Conservation (phyloP, 2,329 filamentous ascomycete species). For the Colletotrichum sp. region DNA sequence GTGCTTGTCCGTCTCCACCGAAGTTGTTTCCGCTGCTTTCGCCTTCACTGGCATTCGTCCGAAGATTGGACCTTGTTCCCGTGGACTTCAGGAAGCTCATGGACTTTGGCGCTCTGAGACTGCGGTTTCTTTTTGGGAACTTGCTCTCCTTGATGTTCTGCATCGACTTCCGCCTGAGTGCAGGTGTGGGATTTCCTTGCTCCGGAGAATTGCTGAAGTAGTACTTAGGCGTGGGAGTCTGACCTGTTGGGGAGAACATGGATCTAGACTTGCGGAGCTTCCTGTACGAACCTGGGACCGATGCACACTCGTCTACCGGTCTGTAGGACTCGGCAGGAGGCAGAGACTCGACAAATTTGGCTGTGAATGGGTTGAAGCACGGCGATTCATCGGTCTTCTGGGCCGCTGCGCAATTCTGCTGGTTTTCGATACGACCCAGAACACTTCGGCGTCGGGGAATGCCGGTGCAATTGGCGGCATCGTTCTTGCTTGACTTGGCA, state of each 20-base stretch:
- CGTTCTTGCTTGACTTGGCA: slow-evolving; percentile 30
- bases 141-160: not conserved
- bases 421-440: not conserved
- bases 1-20: not conserved
- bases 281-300: slow-evolving; percentile 52
- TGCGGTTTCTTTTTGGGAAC: not conserved
- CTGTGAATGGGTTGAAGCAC: not conserved
- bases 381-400: not conserved
- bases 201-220: slow-evolving; percentile 2
- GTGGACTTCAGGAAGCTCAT: slow-evolving; percentile 53
- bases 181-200: not conserved
- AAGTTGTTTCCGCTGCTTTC: slow-evolving; percentile 30
- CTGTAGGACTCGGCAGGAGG: slow-evolving; percentile 1
- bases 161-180: not conserved
- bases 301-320: slow-evolving; percentile 48
- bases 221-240: slow-evolving; percentile 2
- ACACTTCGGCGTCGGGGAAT: not conserved
- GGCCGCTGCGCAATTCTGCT: not conserved
- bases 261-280: slow-evolving; percentile 61
- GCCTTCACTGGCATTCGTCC: slow-evolving; percentile 31
- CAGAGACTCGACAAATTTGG: slow-evolving; percentile 9
- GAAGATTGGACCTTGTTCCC: not conserved
- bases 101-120: slow-evolving; percentile 55
- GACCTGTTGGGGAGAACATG: slow-evolving; percentile 47
- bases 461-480: not conserved